Percentiles rank a stretch among this genome's conserved stretches.
These are phyloP conservation scores for Taiozyma sp. DNA, from an alignment of 1,139 yeast genomes.

Conservation along the genomic window DNA sequence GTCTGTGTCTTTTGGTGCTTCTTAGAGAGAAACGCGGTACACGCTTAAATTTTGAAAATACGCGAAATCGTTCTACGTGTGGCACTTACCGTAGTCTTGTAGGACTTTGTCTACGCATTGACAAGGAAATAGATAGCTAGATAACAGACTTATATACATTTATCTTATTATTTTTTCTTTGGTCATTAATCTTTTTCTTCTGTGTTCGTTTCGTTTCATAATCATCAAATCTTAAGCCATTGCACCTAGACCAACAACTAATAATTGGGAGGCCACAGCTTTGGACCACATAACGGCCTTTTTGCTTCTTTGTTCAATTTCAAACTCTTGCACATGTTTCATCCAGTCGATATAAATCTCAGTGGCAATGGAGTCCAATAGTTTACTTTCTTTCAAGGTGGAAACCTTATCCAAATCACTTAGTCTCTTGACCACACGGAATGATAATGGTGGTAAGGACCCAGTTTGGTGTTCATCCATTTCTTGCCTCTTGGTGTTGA, in stretches of 20 bases:
- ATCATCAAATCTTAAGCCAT: conserved; percentile 32
- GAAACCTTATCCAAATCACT: conserved; percentile 43
- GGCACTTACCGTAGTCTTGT: not conserved
- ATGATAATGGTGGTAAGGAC: conserved; percentile 27
- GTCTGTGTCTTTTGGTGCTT: not conserved
- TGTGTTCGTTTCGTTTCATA: not conserved
- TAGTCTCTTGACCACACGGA: conserved; percentile 52
- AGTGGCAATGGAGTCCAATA: conserved; percentile 49
- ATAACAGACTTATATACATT: not conserved
- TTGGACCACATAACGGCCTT: conserved; percentile 55
- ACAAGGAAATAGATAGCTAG: not conserved
- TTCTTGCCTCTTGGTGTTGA: conserved; percentile 39
- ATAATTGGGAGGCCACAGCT: conserved; percentile 52
- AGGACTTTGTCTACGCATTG: not conserved
- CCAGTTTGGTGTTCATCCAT: conserved; percentile 12
- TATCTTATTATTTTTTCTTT: not conserved
- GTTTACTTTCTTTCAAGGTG: conserved; percentile 43
- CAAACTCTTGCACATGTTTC: conserved; percentile 45
- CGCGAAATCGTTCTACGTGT: not conserved
- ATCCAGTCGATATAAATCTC: conserved; percentile 54
- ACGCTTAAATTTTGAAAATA: not conserved
- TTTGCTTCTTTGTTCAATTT: conserved; percentile 38
- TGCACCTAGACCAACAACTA: conserved; percentile 55
- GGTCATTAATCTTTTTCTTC: not conserved
- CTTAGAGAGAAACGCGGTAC: not conserved